Conservation (phyloP, 2,329 filamentous ascomycete genomes). For the Trichoderma afroharzianum region DNA sequence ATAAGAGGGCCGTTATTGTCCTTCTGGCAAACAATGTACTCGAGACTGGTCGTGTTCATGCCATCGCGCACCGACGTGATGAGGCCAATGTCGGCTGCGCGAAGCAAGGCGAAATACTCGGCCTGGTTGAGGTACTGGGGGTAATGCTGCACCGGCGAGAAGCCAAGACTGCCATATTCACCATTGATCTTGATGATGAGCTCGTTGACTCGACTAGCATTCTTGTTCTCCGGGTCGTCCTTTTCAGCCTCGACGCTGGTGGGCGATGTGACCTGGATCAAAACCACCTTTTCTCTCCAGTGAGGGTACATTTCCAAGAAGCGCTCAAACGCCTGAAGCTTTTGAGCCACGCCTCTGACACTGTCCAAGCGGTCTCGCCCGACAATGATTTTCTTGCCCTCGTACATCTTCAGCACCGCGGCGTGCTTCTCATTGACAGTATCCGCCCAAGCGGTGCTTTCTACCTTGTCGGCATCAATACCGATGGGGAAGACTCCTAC, state of each 20-base stretch:
- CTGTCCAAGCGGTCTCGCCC: conserved; percentile 91
- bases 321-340: conserved; percentile 87
- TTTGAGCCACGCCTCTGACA: conserved; percentile 90
- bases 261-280: conserved; percentile 93
- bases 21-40: conserved; percentile 90
- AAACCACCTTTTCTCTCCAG: conserved; percentile 86
- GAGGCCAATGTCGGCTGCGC: conserved; percentile 83
- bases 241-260: conserved; percentile 75
- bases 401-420: conserved; percentile 71
- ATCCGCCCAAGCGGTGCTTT: conserved; percentile 68
- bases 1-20: conserved; percentile 84
- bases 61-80: conserved; percentile 95
- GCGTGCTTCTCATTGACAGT: conserved; percentile 68
- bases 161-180: conserved; percentile 79
- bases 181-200: conserved; percentile 91
- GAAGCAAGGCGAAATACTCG: conserved; percentile 92
- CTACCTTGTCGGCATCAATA: conserved; percentile 80
- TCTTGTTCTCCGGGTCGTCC: conserved; percentile 73
- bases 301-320: conserved; percentile 89
- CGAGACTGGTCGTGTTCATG: conserved; percentile 96
- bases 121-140: conserved; percentile 86
- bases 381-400: conserved; percentile 92
- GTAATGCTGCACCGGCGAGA: conserved; percentile 89
- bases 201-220: conserved; percentile 84
- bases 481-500: conserved; percentile 94